phyloP scores from a whole-genome alignment of 192 early-diverging fungal genomes.

The Borealophlyctis nickersoniae region DNA sequence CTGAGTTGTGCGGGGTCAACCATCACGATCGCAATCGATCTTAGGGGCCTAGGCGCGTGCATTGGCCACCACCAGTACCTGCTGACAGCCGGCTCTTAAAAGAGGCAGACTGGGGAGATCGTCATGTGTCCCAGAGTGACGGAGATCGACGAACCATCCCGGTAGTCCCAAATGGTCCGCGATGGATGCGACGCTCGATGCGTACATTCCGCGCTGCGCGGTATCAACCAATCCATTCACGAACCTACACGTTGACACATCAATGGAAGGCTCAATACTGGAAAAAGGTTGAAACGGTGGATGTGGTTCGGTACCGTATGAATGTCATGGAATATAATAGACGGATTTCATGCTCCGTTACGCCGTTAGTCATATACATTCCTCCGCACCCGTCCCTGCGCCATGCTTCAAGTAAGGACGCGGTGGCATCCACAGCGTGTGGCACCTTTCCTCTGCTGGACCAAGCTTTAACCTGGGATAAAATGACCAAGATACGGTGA shows the following conservation, averaged over 20 bases:
- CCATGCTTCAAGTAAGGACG: slow-evolving; percentile 56
- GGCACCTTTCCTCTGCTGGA: slow-evolving; percentile 64
- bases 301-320: slow-evolving; percentile 32
- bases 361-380: not conserved
- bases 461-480: slow-evolving; percentile 66
- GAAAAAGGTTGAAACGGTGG: not conserved
- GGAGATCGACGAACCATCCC: slow-evolving; percentile 57
- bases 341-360: slow-evolving; percentile 50
- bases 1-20: slow-evolving; percentile 15
- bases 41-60: not conserved
- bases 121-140: slow-evolving; percentile 57
- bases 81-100: slow-evolving; percentile 38
- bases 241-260: slow-evolving; percentile 35
- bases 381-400: slow-evolving; percentile 46
- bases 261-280: not conserved
- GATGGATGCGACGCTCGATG: slow-evolving; percentile 37
- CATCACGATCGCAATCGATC: not conserved
- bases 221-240: slow-evolving; percentile 57
- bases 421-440: slow-evolving; percentile 63
- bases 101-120: slow-evolving; percentile 40
- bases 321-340: slow-evolving; percentile 50
- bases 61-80: slow-evolving; percentile 19
- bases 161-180: slow-evolving; percentile 54
- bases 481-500: slow-evolving; percentile 2
- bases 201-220: slow-evolving; percentile 47